Base-by-base conservation (phyloP, 2,329 filamentous ascomycete genomes). In the Aschersonia sp. region DNA sequence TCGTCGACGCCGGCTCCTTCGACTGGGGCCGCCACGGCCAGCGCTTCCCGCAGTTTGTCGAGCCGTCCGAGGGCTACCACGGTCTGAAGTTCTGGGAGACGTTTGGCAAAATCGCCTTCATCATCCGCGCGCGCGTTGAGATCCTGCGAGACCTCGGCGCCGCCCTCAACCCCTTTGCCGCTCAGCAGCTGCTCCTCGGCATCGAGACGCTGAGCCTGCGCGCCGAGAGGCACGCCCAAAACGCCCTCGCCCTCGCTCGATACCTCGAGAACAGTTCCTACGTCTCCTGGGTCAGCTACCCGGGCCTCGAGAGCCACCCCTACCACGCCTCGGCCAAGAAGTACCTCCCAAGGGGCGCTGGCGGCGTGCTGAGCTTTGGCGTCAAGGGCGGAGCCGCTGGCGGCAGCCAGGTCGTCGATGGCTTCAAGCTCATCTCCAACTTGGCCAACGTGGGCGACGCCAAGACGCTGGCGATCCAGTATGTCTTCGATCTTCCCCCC, bases 371-470 rank as follows among this genome's bases (percentile, higher is more conserved):
- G 52, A 94, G 85, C 57, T 92, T 98, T 56, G 92, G 92, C 47
- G 84, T 95, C 51, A 94, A 94, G 70, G 89, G 90, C 3, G 88
- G 86, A 50, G 86, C 78, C 51, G 73, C 69, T n/a, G 87, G 84
- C 12, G 90, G 92, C 51, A 84, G 80, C 62, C 81, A 88, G 66
- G 79, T 97, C 32, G 92, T 97, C 46, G 92, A 98, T 66, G 81
- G 81, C 56, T 94, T 98, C 72, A 92, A 94, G 75, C 69, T 98
- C 55, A 87, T 97, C 58, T 94, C 87, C 14, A 95, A 97, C 67
- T 71, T 97, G 55, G 92, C 92, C 49, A 98, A 98, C 62, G 89
- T 97, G 31, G 90, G 90, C 49, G 90, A 97, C 64, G 86, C 85
- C 45, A 97, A 97, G 76, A 94, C 89, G 6, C 71, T 95, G 52